Evolutionary conservation across 495 filamentous ascomycete genomes (phyloP).

Genomic region (Lasiosphaeria miniovina): DNA sequence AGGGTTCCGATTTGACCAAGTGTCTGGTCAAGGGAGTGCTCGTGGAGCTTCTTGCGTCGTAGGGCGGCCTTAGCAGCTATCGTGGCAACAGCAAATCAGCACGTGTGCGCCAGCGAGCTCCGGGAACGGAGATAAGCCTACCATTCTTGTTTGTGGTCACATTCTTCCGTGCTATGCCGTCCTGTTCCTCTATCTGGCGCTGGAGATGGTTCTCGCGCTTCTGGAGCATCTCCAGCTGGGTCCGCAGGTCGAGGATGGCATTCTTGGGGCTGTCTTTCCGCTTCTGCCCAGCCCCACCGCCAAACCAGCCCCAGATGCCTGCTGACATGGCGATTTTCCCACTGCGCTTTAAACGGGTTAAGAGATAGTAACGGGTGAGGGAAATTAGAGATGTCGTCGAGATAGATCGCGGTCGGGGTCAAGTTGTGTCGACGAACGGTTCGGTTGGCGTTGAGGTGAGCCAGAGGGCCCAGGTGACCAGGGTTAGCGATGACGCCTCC

Average conservation of each 20-base stretch:
- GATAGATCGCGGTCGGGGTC: background rate
- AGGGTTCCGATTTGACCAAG: conserved; percentile 83
- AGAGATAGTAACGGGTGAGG: background rate
- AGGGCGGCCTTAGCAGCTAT: conserved; percentile 88
- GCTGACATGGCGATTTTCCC: conserved; percentile 42
- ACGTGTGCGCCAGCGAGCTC: background rate
- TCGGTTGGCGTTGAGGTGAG: conserved; percentile 10
- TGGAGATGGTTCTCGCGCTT: conserved; percentile 92
- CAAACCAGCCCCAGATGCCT: conserved; percentile 80
- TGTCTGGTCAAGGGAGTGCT: conserved; percentile 87
- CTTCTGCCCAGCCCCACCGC: conserved; percentile 74
- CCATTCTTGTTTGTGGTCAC: conserved; percentile 87
- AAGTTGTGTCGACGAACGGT: background rate
- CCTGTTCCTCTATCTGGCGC: conserved; percentile 90
- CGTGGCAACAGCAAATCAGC: conserved; percentile 18
- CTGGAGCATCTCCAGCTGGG: conserved; percentile 94
- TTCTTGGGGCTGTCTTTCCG: conserved; percentile 94
- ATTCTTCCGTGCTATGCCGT: conserved; percentile 85
- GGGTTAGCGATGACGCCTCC: conserved; percentile 32
- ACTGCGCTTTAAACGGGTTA: conserved; percentile 4
- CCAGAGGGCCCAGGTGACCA: conserved; percentile 24
- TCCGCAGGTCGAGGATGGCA: conserved; percentile 83
- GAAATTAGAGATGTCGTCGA: background rate
- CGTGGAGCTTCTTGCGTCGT: conserved; percentile 89
- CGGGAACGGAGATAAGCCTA: conserved; percentile 44